Percentiles rank a stretch among this genome's conserved stretches.
These are phyloP conservation scores for Ichthyophthirius multifiliis DNA, from an alignment of 169 alveolate genomes.

Conservation along the genomic window DNA sequence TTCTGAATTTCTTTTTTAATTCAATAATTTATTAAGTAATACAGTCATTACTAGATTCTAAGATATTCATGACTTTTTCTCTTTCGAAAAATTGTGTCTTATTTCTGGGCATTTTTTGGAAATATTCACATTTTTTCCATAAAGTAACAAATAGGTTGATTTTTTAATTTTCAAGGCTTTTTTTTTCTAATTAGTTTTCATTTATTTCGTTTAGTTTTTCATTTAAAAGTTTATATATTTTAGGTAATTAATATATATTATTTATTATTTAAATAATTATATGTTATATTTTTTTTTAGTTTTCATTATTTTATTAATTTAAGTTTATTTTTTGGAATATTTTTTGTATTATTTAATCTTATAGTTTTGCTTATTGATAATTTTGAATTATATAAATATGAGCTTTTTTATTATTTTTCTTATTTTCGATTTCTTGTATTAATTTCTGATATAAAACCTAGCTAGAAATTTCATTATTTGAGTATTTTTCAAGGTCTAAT, in stretches of 20 bases:
- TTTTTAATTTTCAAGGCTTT: not conserved
- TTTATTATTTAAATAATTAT: not conserved
- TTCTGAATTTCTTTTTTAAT: not conserved
- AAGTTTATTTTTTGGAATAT: no score
- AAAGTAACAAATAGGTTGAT: not conserved
- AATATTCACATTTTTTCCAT: not conserved
- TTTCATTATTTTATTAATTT: no score
- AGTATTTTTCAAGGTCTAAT: no score
- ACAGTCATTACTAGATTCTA: not conserved
- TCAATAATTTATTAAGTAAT: not conserved
- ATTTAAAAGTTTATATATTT: not conserved
- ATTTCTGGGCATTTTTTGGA: conserved; percentile 6
- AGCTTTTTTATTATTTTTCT: no score
- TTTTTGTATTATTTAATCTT: no score
- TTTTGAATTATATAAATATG: no score
- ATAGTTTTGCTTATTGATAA: no score
- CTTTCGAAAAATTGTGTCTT: not conserved
- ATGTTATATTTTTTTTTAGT: no score
- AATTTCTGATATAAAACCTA: no score
- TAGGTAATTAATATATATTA: not conserved
- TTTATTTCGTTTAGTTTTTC: not conserved
- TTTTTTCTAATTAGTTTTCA: not conserved
- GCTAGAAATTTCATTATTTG: no score
- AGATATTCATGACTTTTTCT: not conserved
- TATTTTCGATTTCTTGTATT: no score